Conservation (phyloP, 2,329 filamentous ascomycete genomes). For the Alternaria sp. region DNA sequence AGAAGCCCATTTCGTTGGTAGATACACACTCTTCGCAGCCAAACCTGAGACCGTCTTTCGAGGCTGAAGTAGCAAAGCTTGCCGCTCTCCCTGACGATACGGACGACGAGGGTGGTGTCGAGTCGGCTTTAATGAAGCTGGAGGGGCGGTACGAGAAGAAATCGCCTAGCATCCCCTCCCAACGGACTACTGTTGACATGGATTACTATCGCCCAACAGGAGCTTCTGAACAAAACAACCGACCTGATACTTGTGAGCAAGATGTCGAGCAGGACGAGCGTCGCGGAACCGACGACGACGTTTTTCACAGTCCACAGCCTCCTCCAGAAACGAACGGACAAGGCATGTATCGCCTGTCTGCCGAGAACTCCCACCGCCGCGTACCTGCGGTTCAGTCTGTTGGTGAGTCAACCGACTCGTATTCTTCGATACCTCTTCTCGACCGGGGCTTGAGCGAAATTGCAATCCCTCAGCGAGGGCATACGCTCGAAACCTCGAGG, state of each 20-base stretch:
- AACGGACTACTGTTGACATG: slow-evolving; percentile 29
- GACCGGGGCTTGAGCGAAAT: slow-evolving; percentile 65
- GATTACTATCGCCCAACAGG: slow-evolving; percentile 37
- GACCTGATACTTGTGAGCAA: slow-evolving; percentile 31
- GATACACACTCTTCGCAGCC: slow-evolving; percentile 65
- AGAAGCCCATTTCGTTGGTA: slow-evolving; percentile 54
- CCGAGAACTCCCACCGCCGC: slow-evolving; percentile 42
- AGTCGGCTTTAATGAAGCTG: slow-evolving; percentile 89
- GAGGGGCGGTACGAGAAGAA: slow-evolving; percentile 80
- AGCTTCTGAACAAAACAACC: slow-evolving; percentile 26
- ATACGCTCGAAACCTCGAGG: slow-evolving; percentile 57
- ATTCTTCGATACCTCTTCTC: slow-evolving; percentile 78
- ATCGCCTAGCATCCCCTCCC: slow-evolving; percentile 38
- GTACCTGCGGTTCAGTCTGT: slow-evolving; percentile 53
- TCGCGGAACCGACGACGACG: slow-evolving; percentile 38
- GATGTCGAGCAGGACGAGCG: slow-evolving; percentile 33
- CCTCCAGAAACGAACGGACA: slow-evolving; percentile 37
- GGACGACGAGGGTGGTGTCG: slow-evolving; percentile 79
- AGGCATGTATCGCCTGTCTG: slow-evolving; percentile 45
- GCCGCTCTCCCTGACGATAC: slow-evolving; percentile 88
- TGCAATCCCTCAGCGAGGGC: slow-evolving; percentile 25
- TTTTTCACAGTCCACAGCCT: slow-evolving; percentile 36
- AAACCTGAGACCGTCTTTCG: slow-evolving; percentile 74
- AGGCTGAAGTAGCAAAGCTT: slow-evolving; percentile 85
- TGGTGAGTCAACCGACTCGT: slow-evolving; percentile 72